Percentiles rank a stretch among this genome's conserved stretches.
phyloP scores from a whole-genome alignment of 164 flowering plant species.

The Vitis rotundifolia region DNA sequence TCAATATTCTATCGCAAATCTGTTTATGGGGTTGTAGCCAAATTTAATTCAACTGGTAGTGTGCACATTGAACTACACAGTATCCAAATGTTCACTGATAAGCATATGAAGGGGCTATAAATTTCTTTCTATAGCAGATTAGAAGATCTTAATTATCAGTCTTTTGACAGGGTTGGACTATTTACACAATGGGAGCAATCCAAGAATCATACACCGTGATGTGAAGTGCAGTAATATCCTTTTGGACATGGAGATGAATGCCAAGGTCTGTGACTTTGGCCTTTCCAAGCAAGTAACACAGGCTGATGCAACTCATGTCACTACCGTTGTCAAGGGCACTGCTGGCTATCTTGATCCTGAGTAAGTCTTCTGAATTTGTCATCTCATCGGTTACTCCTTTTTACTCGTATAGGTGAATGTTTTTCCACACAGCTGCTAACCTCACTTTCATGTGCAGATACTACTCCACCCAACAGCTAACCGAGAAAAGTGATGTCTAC shows the following conservation, averaged over 20 bases:
- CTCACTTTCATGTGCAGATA: conserved; percentile 46
- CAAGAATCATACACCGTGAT: conserved; percentile 85
- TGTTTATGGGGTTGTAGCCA: too few species aligned
- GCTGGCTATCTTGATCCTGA: conserved; percentile 95
- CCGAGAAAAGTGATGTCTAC: conserved; percentile 88
- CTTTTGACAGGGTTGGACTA: conserved; percentile 71
- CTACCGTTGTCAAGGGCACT: conserved; percentile 85
- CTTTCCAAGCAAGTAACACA: conserved; percentile 79
- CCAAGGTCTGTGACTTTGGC: conserved; percentile 85
- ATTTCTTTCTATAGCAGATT: background rate
- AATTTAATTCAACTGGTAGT: too few species aligned
- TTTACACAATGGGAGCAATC: conserved; percentile 79
- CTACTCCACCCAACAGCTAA: conserved; percentile 78
- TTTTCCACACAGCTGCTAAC: conserved; percentile 1
- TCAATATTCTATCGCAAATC: too few species aligned
- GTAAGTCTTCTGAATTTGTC: conserved; percentile 35
- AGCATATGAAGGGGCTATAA: background rate
- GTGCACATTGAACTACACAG: background rate
- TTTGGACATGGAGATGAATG: conserved; percentile 77
- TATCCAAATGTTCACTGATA: background rate
- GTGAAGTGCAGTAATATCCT: conserved; percentile 84
- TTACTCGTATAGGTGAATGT: too few species aligned
- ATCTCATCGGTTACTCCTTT: background rate
- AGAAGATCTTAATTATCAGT: conserved; percentile 1
- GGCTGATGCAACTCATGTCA: conserved; percentile 71